These are phyloP conservation scores for Zopfia rhizophila DNA, from an alignment of 2,329 filamentous ascomycete species.

Conservation along the genomic window DNA sequence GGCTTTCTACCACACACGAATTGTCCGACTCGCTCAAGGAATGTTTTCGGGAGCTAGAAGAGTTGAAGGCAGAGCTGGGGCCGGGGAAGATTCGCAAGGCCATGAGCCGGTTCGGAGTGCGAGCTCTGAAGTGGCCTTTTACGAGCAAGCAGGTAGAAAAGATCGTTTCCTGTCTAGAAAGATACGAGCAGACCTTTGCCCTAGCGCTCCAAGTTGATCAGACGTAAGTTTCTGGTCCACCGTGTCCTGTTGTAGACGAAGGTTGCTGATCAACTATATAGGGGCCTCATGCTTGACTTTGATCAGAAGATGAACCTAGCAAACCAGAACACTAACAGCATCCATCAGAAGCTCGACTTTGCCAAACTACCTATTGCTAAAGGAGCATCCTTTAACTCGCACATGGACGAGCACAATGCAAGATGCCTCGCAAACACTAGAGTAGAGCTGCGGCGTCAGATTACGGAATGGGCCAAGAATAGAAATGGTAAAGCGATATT, in stretches of 20 bases:
- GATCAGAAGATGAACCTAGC: conserved; percentile 1
- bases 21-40: conserved; percentile 22
- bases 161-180: conserved; percentile 27
- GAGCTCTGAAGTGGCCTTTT: conserved; percentile 52
- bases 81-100: conserved; percentile 20
- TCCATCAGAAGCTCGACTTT: too few relatives aligned
- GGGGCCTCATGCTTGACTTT: not conserved
- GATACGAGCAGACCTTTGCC: conserved; percentile 32
- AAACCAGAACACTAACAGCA: too few relatives aligned
- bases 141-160: conserved; percentile 41
- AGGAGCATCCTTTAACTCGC: not conserved
- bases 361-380: conserved; percentile 1
- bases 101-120: conserved; percentile 39
- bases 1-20: conserved; percentile 33
- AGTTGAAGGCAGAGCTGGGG: conserved; percentile 8
- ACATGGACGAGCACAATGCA: not conserved
- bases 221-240: conserved; percentile 32
- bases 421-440: conserved; percentile 25
- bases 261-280: not conserved
- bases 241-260: conserved; percentile 28
- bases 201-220: conserved; percentile 42
- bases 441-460: conserved; percentile 18
- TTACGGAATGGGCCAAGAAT: conserved; percentile 19
- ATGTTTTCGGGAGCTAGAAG: conserved; percentile 9
- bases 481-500: conserved; percentile 20